A percentile compares a stretch with the other conserved stretches of the same genome.
Conservation (phyloP, 140 eudicot genomes). For the Senecio squalidus region DNA sequence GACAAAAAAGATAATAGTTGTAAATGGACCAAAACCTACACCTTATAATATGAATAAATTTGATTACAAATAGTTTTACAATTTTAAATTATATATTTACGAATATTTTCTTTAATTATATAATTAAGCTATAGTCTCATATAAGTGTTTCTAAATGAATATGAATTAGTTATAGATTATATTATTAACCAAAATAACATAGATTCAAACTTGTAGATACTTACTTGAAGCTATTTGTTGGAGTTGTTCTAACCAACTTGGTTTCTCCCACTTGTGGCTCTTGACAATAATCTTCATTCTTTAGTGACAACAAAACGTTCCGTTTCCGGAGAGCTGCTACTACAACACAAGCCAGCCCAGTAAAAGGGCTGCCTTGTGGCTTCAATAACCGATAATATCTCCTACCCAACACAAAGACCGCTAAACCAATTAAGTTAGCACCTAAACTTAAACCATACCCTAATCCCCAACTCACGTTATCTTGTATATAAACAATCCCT, state of each 20-base stretch:
- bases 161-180: too few relatives aligned
- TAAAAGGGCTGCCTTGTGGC: slow-evolving; percentile 65
- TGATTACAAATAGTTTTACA: too few relatives aligned
- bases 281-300: slow-evolving; percentile 39
- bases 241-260: slow-evolving; percentile 13
- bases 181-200: too few relatives aligned
- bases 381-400: slow-evolving; percentile 33
- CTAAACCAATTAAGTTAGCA: slow-evolving; percentile 49
- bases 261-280: slow-evolving; percentile 10
- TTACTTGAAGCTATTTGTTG: slow-evolving; percentile 55
- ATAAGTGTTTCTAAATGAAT: too few relatives aligned
- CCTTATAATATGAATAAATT: too few relatives aligned
- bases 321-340: slow-evolving; percentile 59
- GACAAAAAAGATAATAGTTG: background rate
- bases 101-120: too few relatives aligned
- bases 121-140: too few relatives aligned
- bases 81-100: too few relatives aligned
- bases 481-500: slow-evolving; percentile 59
- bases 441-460: slow-evolving; percentile 47
- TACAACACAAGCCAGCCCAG: slow-evolving; percentile 40
- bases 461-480: slow-evolving; percentile 60
- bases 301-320: slow-evolving; percentile 18
- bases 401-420: slow-evolving; percentile 45
- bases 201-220: background rate
- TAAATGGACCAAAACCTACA: too few relatives aligned